Evolutionary conservation across 2,329 filamentous ascomycete species (phyloP).

Genomic region (Fusarium multiceps): DNA sequence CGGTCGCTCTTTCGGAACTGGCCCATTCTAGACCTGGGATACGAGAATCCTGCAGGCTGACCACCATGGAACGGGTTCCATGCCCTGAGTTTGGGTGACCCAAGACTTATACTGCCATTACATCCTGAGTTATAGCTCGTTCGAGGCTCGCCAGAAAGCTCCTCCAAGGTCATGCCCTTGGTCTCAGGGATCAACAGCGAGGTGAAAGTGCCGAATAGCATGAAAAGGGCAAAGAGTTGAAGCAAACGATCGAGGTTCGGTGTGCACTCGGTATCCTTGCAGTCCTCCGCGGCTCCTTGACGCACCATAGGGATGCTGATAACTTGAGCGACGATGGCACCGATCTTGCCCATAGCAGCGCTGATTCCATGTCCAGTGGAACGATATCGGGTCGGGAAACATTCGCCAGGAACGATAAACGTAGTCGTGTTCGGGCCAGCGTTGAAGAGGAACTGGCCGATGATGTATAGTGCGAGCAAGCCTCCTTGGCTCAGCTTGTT

Average conservation of each 20-base stretch:
- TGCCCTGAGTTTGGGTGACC: conserved; percentile 47
- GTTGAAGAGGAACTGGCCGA: conserved; percentile 75
- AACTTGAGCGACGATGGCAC: conserved; percentile 74
- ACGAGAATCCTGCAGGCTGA: conserved; percentile 62
- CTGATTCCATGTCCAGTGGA: conserved; percentile 73
- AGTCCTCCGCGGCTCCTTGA: conserved; percentile 63
- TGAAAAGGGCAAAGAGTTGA: conserved; percentile 83
- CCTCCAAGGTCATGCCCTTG: conserved; percentile 78
- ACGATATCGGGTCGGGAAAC: conserved; percentile 72
- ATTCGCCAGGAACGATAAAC: conserved; percentile 73
- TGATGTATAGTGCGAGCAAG: conserved; percentile 70
- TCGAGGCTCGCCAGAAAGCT: conserved; percentile 73
- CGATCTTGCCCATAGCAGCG: conserved; percentile 74
- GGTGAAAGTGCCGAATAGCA: conserved; percentile 76
- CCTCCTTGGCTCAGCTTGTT: conserved; percentile 59
- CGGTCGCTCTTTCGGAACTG: conserved; percentile 49
- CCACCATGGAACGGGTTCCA: conserved; percentile 64
- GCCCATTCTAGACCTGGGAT: conserved; percentile 51
- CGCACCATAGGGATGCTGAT: conserved; percentile 72
- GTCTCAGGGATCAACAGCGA: conserved; percentile 82
- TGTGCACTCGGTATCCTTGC: conserved; percentile 60
- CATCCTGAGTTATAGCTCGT: conserved; percentile 67
- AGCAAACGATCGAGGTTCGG: conserved; percentile 78
- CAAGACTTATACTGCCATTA: conserved; percentile 60
- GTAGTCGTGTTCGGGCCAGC: conserved; percentile 74